These are phyloP conservation scores for Chaetomiaceae sp. DNA, from an alignment of 2,329 filamentous ascomycete genomes.

Conservation along the genomic window DNA sequence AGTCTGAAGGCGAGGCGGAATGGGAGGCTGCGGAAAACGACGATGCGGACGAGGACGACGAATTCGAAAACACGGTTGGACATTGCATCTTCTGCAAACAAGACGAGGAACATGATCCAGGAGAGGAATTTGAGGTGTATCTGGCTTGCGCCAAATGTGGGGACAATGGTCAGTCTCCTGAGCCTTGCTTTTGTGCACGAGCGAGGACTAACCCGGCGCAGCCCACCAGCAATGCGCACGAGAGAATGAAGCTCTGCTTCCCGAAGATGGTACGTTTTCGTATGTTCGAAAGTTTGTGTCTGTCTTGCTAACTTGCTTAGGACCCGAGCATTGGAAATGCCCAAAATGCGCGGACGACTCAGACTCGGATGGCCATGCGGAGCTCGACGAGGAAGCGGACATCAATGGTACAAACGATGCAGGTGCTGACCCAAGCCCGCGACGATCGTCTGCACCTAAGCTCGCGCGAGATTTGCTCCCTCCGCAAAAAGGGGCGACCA, in stretches of 20 bases:
- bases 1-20: conserved; percentile 52
- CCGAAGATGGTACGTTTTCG: conserved; percentile 53
- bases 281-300: background rate
- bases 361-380: conserved; percentile 26
- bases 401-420: conserved; percentile 21
- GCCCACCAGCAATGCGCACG: conserved; percentile 89
- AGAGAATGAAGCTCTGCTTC: conserved; percentile 58
- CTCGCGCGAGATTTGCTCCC: conserved; percentile 69
- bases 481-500: conserved; percentile 57
- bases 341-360: conserved; percentile 40
- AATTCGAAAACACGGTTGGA: conserved; percentile 47
- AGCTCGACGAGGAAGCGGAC: conserved; percentile 30
- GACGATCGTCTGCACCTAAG: conserved; percentile 59
- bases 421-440: conserved; percentile 35
- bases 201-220: conserved; percentile 38
- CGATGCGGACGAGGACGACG: conserved; percentile 52
- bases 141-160: conserved; percentile 73
- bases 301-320: conserved; percentile 32
- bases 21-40: conserved; percentile 54
- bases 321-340: conserved; percentile 45
- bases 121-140: conserved; percentile 74
- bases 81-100: conserved; percentile 70
- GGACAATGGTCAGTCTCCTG: conserved; percentile 66
- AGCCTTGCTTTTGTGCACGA: conserved; percentile 10
- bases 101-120: conserved; percentile 77